Base-by-base conservation (phyloP, 2,329 filamentous ascomycete genomes). In the Xenosphaeropsis pyriputrescens region DNA sequence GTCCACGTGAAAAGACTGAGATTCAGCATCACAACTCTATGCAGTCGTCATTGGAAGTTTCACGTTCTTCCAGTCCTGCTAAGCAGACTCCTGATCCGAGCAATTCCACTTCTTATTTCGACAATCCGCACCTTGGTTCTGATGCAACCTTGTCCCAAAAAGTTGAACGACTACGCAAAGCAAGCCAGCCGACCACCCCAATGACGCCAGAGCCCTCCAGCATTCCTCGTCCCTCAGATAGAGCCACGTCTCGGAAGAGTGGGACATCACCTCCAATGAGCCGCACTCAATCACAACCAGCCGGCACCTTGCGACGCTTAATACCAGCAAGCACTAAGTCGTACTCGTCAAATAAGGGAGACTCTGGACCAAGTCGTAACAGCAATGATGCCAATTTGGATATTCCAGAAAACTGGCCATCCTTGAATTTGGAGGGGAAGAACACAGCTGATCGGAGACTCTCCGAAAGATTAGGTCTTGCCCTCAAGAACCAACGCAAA, bases 381-480 rank as follows among this genome's bases (percentile, higher is more conserved):
- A 6, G 22, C 22, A 26, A 11, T 26, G 22, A 26, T 26, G 22
- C 22, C 12, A 26, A 26, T 26, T 6, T 9, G 22, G 22, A 26
- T 3, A 26, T 26, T 26, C 22, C 22, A 9, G 22, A 26, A 9
- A 5, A 26, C 8, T 26, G 22, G 22, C 8, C 22, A 9, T 26
- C 22, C 12, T 26, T 11, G 22, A 26, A 26, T 9, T 9, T 11
- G 12, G 22, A 26, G 3, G 22, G 22, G 8, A 26, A 11, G 12
- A 26, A 26, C 12, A 26, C 22, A 26, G 22, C 22, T 19, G 84
- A 94, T 44, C 89, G 84, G 58, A 85, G 84, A 49, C 64, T 94
- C 39, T 75, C 75, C 12, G 85, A 85, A 46, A 75, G 79, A 39
- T 62, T 86, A 11, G 77, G 76, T 1, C 59, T 89, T 2, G 67